phyloP scores from a whole-genome alignment of 495 filamentous ascomycete genomes.

The Penicillium cinerascens region DNA sequence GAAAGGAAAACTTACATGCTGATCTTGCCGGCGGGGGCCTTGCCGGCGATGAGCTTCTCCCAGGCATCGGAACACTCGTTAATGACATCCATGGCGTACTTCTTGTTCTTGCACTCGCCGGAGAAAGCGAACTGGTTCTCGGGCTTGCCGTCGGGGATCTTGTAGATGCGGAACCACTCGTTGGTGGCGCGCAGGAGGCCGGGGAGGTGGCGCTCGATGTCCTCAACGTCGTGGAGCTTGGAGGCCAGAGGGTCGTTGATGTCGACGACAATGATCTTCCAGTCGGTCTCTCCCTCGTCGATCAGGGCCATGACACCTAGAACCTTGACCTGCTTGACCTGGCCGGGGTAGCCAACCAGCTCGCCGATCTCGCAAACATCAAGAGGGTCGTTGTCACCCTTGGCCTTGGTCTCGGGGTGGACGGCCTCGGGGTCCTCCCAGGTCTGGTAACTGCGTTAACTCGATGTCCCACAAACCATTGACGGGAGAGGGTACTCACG shows the following conservation, averaged over 20 bases:
- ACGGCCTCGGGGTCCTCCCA: slow-evolving; percentile 97
- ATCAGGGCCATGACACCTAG: slow-evolving; percentile 98
- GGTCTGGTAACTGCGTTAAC: slow-evolving; percentile 55
- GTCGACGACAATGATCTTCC: slow-evolving; percentile 99
- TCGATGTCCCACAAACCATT: neutral
- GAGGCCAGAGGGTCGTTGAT: slow-evolving; percentile 93
- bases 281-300: slow-evolving; percentile 99
- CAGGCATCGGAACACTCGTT: slow-evolving; percentile 95
- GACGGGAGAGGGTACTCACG: slow-evolving; percentile 44
- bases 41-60: slow-evolving; percentile 92
- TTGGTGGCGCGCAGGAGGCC: slow-evolving; percentile 96
- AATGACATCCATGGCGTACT: slow-evolving; percentile 93
- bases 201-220: slow-evolving; percentile 97
- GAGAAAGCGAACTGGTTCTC: slow-evolving; percentile 99
- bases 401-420: slow-evolving; percentile 99
- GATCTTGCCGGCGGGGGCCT: slow-evolving; percentile 70
- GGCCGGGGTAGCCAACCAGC: slow-evolving; percentile 88
- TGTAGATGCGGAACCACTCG: slow-evolving; percentile 99
- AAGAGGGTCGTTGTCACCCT: slow-evolving; percentile 98
- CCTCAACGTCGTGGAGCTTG: slow-evolving; percentile 98
- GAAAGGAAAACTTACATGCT: slow-evolving; percentile 62
- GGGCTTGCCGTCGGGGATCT: slow-evolving; percentile 99
- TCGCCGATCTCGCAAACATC: slow-evolving; percentile 99
- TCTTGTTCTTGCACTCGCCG: slow-evolving; percentile 99
- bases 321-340: slow-evolving; percentile 99